Evolutionary conservation across 441 rosid species (phyloP).

Genomic region (Adansonia grandidieri): DNA sequence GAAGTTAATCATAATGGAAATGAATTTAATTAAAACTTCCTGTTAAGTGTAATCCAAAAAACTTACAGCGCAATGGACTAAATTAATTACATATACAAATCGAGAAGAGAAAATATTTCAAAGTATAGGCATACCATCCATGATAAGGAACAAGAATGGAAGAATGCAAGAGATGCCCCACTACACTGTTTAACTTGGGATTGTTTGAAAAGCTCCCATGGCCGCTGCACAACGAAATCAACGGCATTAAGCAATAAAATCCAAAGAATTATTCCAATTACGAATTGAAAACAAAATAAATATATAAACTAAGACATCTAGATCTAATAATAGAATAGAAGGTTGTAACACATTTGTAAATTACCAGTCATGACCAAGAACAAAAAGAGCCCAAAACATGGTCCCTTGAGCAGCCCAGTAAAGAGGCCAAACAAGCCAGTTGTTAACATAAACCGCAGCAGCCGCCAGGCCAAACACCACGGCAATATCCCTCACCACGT

Average conservation of each 20-base stretch:
- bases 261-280: neutral
- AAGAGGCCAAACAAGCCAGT: constrained; percentile 91
- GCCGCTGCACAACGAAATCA: constrained; percentile 53
- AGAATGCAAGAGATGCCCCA: constrained; percentile 88
- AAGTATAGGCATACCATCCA: constrained; percentile 66
- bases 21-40: neutral
- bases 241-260: constrained; percentile 9
- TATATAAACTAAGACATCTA: too few species aligned
- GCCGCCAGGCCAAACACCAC: constrained; percentile 81
- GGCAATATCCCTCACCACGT: constrained; percentile 82
- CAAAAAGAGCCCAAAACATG: constrained; percentile 98
- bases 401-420: constrained; percentile 96
- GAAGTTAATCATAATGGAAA: constrained; percentile 21
- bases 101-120: neutral
- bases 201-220: constrained; percentile 95
- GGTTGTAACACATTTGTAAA: neutral
- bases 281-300: neutral
- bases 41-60: neutral
- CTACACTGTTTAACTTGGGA: constrained; percentile 73
- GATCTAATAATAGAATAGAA: neutral
- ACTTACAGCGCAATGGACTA: neutral
- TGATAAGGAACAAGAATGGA: constrained; percentile 94
- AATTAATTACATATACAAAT: constrained; percentile 1
- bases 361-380: constrained; percentile 98
- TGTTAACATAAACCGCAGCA: constrained; percentile 69